Percentiles rank a stretch among this genome's conserved stretches.
Evolutionary conservation across 257 asterid species (phyloP).

Genomic region (Nicotiana paniculata): DNA sequence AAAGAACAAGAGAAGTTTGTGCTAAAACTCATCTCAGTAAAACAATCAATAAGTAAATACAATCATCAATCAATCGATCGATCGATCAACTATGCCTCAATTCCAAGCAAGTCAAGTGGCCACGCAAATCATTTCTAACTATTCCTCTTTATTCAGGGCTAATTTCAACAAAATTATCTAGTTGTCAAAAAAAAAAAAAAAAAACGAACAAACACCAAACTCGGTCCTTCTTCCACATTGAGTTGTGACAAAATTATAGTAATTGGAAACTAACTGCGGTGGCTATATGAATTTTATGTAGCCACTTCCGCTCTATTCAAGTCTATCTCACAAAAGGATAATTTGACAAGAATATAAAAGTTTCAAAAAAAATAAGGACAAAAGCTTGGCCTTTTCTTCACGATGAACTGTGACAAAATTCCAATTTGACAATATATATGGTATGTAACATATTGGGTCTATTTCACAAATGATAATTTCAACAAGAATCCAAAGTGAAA

Average conservation of each 20-base stretch:
- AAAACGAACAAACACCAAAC: not conserved
- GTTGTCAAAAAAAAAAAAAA: not conserved
- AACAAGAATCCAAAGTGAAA: not conserved
- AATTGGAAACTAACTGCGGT: too few relatives aligned
- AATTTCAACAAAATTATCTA: not conserved
- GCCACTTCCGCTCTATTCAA: too few relatives aligned
- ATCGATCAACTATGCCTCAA: not conserved
- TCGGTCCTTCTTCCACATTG: not conserved
- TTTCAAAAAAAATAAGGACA: too few relatives aligned
- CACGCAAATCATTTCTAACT: not conserved
- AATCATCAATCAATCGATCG: not conserved
- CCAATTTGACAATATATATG: not conserved
- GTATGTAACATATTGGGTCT: not conserved
- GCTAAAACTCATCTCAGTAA: constrained; percentile 4
- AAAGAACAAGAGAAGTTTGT: not conserved
- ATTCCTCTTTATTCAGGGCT: not conserved
- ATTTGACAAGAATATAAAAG: too few relatives aligned
- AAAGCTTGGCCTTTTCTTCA: too few relatives aligned
- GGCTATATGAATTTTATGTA: too few relatives aligned
- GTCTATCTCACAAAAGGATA: too few relatives aligned
- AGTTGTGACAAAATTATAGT: not conserved
- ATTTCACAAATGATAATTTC: not conserved
- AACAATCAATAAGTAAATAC: not conserved
- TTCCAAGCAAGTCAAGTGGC: not conserved
- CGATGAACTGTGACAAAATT: too few relatives aligned